A percentile compares a stretch with the other conserved stretches of the same genome.
Evolutionary conservation across 1,139 yeast species (phyloP).

Genomic region (Blastobotrys niveus): DNA sequence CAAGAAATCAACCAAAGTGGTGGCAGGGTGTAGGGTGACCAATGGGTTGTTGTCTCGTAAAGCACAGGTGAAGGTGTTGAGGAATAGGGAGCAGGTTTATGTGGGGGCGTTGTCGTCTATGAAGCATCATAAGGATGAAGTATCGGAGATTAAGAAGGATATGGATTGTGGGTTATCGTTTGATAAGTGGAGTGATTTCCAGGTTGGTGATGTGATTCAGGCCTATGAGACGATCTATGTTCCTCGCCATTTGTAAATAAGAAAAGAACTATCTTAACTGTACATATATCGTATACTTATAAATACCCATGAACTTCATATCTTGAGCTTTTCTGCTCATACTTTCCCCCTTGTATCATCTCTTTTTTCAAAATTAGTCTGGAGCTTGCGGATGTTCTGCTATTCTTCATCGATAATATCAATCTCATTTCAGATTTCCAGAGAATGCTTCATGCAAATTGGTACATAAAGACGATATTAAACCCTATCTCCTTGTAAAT

Average conservation of each 20-base stretch:
- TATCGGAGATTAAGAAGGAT: constrained; percentile 72
- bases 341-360: neutral
- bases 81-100: constrained; percentile 49
- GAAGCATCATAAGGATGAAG: constrained; percentile 80
- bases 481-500: neutral
- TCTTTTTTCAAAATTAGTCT: no score
- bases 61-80: constrained; percentile 55
- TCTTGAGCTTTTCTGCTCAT: neutral
- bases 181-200: constrained; percentile 61
- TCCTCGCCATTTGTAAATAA: constrained; percentile 54
- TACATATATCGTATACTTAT: constrained; percentile 1
- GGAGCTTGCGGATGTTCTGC: no score
- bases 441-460: no score
- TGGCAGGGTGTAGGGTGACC: constrained; percentile 87
- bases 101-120: constrained; percentile 68
- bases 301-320: neutral
- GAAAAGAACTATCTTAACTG: neutral
- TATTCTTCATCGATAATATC: neutral
- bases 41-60: constrained; percentile 62
- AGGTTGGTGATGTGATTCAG: constrained; percentile 71
- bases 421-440: no score
- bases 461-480: no score
- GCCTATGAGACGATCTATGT: constrained; percentile 66
- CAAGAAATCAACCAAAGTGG: constrained; percentile 42
- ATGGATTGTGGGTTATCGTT: constrained; percentile 85